These are phyloP conservation scores for Litsea cubeba DNA, from an alignment of 164 flowering plant species.

Conservation along the genomic window DNA sequence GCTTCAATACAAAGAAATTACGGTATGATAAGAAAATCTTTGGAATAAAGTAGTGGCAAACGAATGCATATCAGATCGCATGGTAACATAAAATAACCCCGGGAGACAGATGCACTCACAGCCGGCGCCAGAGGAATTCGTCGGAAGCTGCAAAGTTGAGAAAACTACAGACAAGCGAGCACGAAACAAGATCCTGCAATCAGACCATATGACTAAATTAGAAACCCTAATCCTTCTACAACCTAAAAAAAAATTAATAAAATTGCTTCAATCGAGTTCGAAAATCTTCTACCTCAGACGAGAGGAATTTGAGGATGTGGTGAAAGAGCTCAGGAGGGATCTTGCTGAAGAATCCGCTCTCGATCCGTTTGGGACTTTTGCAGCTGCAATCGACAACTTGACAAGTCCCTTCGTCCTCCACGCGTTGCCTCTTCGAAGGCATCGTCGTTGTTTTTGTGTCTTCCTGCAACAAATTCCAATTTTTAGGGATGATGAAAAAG, in stretches of 20 bases:
- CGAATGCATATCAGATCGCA: too few species aligned
- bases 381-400: slow-evolving; percentile 2
- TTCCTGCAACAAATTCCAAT: neutral
- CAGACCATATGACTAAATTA: neutral
- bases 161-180: slow-evolving; percentile 75
- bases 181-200: slow-evolving; percentile 81
- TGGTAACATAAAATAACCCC: too few species aligned
- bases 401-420: slow-evolving; percentile 9
- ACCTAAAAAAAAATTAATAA: too few species aligned
- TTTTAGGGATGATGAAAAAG: neutral
- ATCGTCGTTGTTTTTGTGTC: neutral
- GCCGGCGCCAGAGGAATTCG: slow-evolving; percentile 88
- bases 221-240: neutral
- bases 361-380: slow-evolving; percentile 29
- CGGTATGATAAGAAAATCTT: too few species aligned
- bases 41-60: too few species aligned
- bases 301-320: slow-evolving; percentile 82
- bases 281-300: slow-evolving; percentile 63
- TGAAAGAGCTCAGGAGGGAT: slow-evolving; percentile 76
- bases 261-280: too few species aligned
- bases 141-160: slow-evolving; percentile 73
- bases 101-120: slow-evolving; percentile 44
- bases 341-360: slow-evolving; percentile 58
- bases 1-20: too few species aligned
- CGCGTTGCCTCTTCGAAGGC: slow-evolving; percentile 35